Base-by-base conservation (phyloP, 441 rosid genomes). In the Adansonia madagascariensis region DNA sequence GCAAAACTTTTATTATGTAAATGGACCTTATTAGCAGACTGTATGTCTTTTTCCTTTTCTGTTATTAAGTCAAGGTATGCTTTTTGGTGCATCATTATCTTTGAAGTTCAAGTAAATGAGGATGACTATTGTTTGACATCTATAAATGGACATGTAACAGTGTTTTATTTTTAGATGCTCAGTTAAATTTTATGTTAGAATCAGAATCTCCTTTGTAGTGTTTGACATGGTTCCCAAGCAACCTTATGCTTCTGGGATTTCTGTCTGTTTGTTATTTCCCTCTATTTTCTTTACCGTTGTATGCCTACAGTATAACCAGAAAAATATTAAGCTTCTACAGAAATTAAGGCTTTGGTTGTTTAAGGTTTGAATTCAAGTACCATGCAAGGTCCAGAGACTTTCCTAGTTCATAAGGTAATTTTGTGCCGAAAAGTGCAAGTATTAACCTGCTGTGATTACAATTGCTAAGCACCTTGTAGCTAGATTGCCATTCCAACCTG, bases 221-320 rank as follows among this genome's bases (percentile, higher is more conserved):
- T 47, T 47, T 47, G 41, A 47, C 27, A 47, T 68, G 56, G 73
- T 47, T 68, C 56, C 24, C 73, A 47, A 68, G 3, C 41, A 68
- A 47, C 10, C 57, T 46, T 68, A 6, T 1, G 17, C 57, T 22
- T 22, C 35, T 1, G n/a, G 18, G 73, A 46, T 22, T 69, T 69
- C 73, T 47, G 18, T 69, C 73, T 15, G 49, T 49, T 67, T 46
- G 35, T 46, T 43, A 17, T 18, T 68, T 12, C 6, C 18, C 73
- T 22, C 57, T 47, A 68, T 22, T 2, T 2, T 22, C 57, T 47
- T 68, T 22, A 47, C n/a, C 18, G 46, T 68, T 20, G 71, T 6
- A 41, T 17, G 15, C 39, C 56, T 15, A 20, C 18, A 47, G 18
- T 20, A 46, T 20, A 0, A 44, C 6, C 39, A 20, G 35, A 47